Percentiles rank a stretch among this genome's conserved stretches.
phyloP scores from a whole-genome alignment of 768 basidiomycete genomes.

The Scleroderma citrinum region DNA sequence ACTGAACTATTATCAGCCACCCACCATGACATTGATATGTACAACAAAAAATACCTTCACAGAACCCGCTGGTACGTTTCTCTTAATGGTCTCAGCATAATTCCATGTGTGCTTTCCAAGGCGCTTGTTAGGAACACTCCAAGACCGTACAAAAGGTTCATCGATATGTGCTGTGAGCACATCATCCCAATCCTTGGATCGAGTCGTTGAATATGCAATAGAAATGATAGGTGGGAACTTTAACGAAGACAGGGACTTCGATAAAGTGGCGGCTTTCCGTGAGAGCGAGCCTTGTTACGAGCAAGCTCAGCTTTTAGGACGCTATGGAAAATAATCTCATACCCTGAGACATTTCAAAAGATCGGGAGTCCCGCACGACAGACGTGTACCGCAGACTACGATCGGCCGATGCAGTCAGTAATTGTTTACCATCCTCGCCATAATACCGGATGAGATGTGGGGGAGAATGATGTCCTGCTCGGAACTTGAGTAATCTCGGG shows the following conservation, averaged over 20 bases:
- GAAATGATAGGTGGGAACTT: slow-evolving; percentile 80
- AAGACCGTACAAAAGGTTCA: slow-evolving; percentile 78
- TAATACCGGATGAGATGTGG: slow-evolving; percentile 92
- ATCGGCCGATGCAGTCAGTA: slow-evolving; percentile 86
- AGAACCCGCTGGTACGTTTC: slow-evolving; percentile 49
- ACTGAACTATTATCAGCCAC: slow-evolving; percentile 32
- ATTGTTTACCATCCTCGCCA: slow-evolving; percentile 93
- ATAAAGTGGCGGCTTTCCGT: slow-evolving; percentile 73
- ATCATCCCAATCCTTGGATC: slow-evolving; percentile 97
- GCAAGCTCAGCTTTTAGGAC: slow-evolving; percentile 1
- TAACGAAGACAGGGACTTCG: slow-evolving; percentile 72
- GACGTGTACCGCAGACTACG: slow-evolving; percentile 85
- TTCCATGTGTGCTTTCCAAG: slow-evolving; percentile 71
- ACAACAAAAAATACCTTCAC: slow-evolving; percentile 61
- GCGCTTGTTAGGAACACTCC: slow-evolving; percentile 80
- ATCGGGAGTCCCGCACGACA: slow-evolving; percentile 91
- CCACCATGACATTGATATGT: neutral
- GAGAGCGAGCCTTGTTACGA: slow-evolving; percentile 64
- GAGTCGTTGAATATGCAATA: slow-evolving; percentile 70
- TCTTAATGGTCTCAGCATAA: slow-evolving; percentile 43
- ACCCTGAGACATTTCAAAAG: slow-evolving; percentile 94
- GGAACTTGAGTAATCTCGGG: slow-evolving; percentile 84
- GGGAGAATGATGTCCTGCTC: slow-evolving; percentile 88
- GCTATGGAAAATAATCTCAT: slow-evolving; percentile 5
- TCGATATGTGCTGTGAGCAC: slow-evolving; percentile 87